Percentiles rank a stretch among this genome's conserved stretches.
phyloP scores from a whole-genome alignment of 805 yeast genomes.

The Huiozyma sinensis region DNA sequence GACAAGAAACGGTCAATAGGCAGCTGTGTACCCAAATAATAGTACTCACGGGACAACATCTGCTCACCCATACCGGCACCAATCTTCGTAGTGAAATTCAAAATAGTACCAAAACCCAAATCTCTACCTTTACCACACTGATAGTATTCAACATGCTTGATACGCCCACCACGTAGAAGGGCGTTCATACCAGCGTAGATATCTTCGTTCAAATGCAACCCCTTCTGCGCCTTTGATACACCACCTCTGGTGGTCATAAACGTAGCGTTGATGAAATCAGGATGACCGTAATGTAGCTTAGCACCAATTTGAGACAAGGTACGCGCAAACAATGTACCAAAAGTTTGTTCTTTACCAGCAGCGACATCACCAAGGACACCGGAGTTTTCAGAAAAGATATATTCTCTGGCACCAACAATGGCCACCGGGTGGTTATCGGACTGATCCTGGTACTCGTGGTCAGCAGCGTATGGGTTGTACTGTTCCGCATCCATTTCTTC shows the following conservation, averaged over 20 bases:
- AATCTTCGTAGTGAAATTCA: slow-evolving; percentile 88
- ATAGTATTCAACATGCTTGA: slow-evolving; percentile 88
- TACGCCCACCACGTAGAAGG: slow-evolving; percentile 78
- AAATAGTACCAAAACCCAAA: slow-evolving; percentile 82
- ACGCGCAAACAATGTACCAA: slow-evolving; percentile 90
- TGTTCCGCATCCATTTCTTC: slow-evolving; percentile 58
- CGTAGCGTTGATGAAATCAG: slow-evolving; percentile 82
- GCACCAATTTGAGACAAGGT: slow-evolving; percentile 91
- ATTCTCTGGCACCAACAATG: slow-evolving; percentile 89
- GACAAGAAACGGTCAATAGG: slow-evolving; percentile 85
- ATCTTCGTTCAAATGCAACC: slow-evolving; percentile 88
- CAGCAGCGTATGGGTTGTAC: slow-evolving; percentile 49
- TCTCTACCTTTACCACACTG: slow-evolving; percentile 98
- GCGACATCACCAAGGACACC: slow-evolving; percentile 94
- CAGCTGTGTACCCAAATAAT: slow-evolving; percentile 76
- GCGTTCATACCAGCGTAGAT: slow-evolving; percentile 95
- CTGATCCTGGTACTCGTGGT: slow-evolving; percentile 32
- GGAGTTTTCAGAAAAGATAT: slow-evolving; percentile 83
- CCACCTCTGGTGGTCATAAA: slow-evolving; percentile 96
- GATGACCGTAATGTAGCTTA: slow-evolving; percentile 92
- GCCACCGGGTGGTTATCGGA: slow-evolving; percentile 81
- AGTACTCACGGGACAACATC: slow-evolving; percentile 82
- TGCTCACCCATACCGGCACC: slow-evolving; percentile 99
- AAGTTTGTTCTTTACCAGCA: slow-evolving; percentile 95
- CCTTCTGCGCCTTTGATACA: slow-evolving; percentile 88